Percentiles rank a stretch among this genome's conserved stretches.
These are phyloP conservation scores for Radiomyces spectabilis DNA, from an alignment of 192 early-diverging fungal genomes.

Conservation along the genomic window DNA sequence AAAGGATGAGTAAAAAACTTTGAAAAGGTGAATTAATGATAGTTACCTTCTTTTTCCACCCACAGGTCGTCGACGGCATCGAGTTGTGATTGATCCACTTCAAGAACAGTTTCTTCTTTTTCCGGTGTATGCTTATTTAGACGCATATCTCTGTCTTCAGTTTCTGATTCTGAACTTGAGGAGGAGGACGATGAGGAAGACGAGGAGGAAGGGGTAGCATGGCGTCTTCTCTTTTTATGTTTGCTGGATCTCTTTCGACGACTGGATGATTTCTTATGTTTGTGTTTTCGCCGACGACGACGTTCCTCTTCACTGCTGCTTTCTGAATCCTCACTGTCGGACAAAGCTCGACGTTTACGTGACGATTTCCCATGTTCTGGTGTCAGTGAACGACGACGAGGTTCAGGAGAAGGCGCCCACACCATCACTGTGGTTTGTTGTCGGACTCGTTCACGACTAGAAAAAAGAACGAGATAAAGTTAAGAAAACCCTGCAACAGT, in stretches of 20 bases:
- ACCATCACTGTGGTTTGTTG: slow-evolving; percentile 25
- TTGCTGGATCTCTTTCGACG: slow-evolving; percentile 9
- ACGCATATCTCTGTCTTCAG: background rate
- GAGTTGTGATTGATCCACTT: slow-evolving; percentile 20
- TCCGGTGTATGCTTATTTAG: background rate
- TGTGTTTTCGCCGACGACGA: slow-evolving; percentile 4
- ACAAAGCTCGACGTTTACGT: background rate
- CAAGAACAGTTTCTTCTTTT: slow-evolving; percentile 10
- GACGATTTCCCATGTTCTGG: slow-evolving; percentile 9
- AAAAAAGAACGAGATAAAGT: too few relatives aligned
- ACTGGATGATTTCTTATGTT: background rate
- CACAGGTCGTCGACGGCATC: slow-evolving; percentile 45
- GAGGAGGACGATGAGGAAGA: background rate
- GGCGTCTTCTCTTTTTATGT: slow-evolving; percentile 5
- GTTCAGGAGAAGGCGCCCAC: slow-evolving; percentile 40
- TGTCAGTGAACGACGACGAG: slow-evolving; percentile 17
- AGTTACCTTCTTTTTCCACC: slow-evolving; percentile 49
- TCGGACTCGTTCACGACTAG: slow-evolving; percentile 28
- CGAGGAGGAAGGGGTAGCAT: background rate
- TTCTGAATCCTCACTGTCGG: slow-evolving; percentile 1
- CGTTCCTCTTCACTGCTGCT: background rate
- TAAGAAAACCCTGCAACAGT: too few relatives aligned
- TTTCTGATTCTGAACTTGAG: slow-evolving; percentile 7
- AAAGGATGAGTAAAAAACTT: background rate
- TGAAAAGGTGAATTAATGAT: background rate